Conservation (phyloP, 2,329 filamentous ascomycete species). For the Fusarium sp. region DNA sequence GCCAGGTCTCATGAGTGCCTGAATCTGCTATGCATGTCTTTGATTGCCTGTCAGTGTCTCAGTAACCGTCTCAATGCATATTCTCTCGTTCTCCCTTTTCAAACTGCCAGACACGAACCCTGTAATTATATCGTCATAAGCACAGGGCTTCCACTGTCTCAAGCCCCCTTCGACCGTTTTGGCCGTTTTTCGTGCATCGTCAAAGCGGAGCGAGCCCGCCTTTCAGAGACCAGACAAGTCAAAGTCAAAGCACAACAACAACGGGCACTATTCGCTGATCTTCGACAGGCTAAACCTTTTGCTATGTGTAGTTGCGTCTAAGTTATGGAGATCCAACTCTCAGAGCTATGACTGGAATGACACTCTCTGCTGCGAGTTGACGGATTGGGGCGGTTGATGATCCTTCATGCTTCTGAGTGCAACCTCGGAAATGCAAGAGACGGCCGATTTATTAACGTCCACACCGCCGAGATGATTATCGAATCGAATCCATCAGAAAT, state of each 20-base stretch:
- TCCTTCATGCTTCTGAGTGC: conserved; percentile 1
- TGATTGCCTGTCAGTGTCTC: conserved; percentile 5
- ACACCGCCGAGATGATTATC: conserved; percentile 7
- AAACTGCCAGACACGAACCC: background rate
- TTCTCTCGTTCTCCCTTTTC: background rate
- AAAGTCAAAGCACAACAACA: conserved; percentile 6
- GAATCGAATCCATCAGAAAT: background rate
- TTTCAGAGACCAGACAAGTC: conserved; percentile 4
- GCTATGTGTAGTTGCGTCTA: background rate
- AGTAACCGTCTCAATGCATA: background rate
- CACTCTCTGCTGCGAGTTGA: conserved; percentile 1
- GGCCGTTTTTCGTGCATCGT: background rate
- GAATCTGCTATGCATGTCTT: conserved; percentile 30
- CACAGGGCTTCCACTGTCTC: background rate
- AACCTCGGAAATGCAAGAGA: conserved; percentile 15
- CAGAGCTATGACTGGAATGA: background rate
- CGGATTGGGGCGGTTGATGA: conserved; percentile 9
- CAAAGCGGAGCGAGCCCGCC: conserved; percentile 22
- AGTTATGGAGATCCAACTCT: background rate
- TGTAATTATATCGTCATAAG: conserved; percentile 10
- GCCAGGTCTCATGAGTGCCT: background rate
- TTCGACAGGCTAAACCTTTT: background rate
- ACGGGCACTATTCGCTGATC: conserved; percentile 20
- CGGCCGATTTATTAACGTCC: background rate
- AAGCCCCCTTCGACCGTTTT: background rate